Base-by-base conservation (phyloP, 768 basidiomycete species). In the Boletus rubroflammeus region DNA sequence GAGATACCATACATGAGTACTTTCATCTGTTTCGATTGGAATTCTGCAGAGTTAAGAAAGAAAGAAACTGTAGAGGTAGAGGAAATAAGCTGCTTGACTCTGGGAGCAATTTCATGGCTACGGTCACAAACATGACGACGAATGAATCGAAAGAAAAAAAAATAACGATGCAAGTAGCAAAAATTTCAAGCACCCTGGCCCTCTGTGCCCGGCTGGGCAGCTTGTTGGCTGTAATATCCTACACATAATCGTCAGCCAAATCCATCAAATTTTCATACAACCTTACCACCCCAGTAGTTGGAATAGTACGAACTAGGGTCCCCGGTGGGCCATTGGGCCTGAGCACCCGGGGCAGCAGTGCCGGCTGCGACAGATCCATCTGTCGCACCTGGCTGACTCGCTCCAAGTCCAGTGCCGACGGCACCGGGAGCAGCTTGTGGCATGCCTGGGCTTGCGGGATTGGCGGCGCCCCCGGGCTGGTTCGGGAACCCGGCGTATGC, bases 171-270 rank as follows among this genome's bases (percentile, higher is more conserved):
- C 60, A 67, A 54, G 57, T 47, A 58, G 52, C 58, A 56, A 57
- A 46, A 51, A 57, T 50, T 58, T 65, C 62, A 70, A 60, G 67
- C 71, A 47, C 71, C 71, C 54, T 72, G 71, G 62, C 87, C 86
- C 53, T 78, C 78, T 52, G 76, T 71, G 59, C 80, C 77, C 51
- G 83, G 85, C 67, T 85, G 85, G 42, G 70, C 73, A 54, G 80
- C 77, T 72, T 88, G 87, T 71, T 91, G 90, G 48, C 83, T 81
- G 62, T 93, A 93, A 66, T 93, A 93, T 59, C 89, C 90, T 92
- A 50, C 2, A 47, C 58, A 55, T n/a, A 19, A 63, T 47, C 47
- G 65, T 55, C 50, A 61, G 56, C 48, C 29, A 15, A 55, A 49
- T 51, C 38, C 51, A 28, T 10, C 17, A 47, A 55, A 28, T 11